phyloP scores from a whole-genome alignment of 1,284 basidiomycete genomes.

The Cryptococcus hybrid region DNA sequence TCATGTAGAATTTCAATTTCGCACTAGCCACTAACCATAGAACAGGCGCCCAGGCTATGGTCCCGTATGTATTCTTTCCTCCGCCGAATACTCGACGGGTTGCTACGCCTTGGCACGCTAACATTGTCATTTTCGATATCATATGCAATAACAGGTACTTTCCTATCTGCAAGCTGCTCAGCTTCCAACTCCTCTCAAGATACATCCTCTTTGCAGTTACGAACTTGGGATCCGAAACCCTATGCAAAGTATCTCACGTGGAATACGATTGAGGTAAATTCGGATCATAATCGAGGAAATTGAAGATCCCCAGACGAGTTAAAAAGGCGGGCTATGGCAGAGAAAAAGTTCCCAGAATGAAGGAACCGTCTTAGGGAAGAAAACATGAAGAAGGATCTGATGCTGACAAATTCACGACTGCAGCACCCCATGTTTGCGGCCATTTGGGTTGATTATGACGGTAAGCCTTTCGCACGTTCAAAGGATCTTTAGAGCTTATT shows the following conservation, averaged over 20 bases:
- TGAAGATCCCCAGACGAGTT: background rate
- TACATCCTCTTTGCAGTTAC: slow-evolving; percentile 43
- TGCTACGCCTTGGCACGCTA: background rate
- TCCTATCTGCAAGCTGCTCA: slow-evolving; percentile 46
- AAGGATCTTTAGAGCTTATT: background rate
- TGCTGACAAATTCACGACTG: slow-evolving; percentile 1
- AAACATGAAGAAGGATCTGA: background rate
- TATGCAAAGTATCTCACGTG: slow-evolving; percentile 42
- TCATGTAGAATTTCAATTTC: background rate
- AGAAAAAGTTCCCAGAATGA: background rate
- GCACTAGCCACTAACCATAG: slow-evolving; percentile 1
- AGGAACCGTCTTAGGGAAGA: too few species aligned
- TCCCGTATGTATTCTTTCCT: slow-evolving; percentile 19
- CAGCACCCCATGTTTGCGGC: slow-evolving; percentile 47
- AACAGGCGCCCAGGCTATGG: slow-evolving; percentile 46
- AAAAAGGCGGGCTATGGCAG: background rate
- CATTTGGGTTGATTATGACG: slow-evolving; percentile 45
- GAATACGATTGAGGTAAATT: slow-evolving; percentile 40
- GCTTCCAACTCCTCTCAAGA: slow-evolving; percentile 39
- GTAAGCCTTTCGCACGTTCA: slow-evolving; percentile 6
- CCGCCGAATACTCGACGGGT: too few species aligned
- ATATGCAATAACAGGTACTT: slow-evolving; percentile 17
- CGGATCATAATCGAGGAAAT: background rate
- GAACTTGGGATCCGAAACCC: slow-evolving; percentile 44
- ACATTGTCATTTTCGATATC: background rate